Evolutionary conservation across 163 green algal genomes (phyloP).

Genomic region (Smithsoniella earleae): DNA sequence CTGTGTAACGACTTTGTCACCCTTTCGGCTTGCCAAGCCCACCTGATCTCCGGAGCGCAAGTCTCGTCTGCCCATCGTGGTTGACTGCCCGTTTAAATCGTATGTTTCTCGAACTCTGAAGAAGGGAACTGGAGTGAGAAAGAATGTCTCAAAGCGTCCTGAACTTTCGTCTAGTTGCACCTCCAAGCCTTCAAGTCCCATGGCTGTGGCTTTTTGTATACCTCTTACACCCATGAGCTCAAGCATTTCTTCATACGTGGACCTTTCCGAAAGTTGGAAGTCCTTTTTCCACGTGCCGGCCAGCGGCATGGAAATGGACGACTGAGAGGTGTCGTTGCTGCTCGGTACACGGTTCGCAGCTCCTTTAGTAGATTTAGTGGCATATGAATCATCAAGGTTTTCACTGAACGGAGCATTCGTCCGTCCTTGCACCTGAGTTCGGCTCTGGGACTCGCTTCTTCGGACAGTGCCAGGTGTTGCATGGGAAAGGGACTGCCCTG

Average conservation of each 20-base stretch:
- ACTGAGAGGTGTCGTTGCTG: no score
- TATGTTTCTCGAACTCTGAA: slow-evolving; percentile 1
- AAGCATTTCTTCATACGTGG: not conserved
- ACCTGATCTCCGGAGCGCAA: not conserved
- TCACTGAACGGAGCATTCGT: no score
- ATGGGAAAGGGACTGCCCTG: no score
- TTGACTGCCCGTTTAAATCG: not conserved
- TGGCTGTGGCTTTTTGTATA: slow-evolving; percentile 8
- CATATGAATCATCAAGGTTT: no score
- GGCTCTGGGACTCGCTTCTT: no score
- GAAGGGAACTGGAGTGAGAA: slow-evolving; percentile 22
- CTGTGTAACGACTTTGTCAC: not conserved
- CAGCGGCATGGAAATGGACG: no score
- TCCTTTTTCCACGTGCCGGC: slow-evolving; percentile 12
- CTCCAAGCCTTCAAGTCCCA: slow-evolving; percentile 3
- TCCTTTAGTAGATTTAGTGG: no score
- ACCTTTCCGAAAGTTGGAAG: not conserved
- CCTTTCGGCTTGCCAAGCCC: not conserved
- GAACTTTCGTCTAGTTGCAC: not conserved
- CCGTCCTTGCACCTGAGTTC: no score
- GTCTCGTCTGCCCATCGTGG: not conserved
- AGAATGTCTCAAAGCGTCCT: slow-evolving; percentile 8
- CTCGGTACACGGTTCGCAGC: no score
- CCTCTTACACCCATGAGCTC: slow-evolving; percentile 13
- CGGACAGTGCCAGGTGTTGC: no score